Evolutionary conservation across 2,329 filamentous ascomycete genomes (phyloP).

Genomic region (Leptographium procerum): DNA sequence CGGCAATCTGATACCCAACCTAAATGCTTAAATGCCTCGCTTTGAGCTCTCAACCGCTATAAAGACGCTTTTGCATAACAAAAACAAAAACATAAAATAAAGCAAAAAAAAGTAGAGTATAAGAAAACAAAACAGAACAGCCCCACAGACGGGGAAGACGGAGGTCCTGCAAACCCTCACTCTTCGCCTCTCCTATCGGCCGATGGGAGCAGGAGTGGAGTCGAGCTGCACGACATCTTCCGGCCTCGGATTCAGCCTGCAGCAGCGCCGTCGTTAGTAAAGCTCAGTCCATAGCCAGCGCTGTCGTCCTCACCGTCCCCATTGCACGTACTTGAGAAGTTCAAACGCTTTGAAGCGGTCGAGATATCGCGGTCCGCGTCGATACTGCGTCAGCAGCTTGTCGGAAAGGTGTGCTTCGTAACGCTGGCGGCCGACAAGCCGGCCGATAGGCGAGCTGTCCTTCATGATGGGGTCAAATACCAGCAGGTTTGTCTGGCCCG

Average conservation of each 20-base stretch:
- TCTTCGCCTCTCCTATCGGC: not conserved
- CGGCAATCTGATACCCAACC: not conserved
- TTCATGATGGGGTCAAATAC: constrained; percentile 83
- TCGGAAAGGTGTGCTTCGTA: constrained; percentile 35
- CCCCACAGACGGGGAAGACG: not conserved
- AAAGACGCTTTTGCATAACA: not conserved
- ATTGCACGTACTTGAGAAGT: constrained; percentile 52
- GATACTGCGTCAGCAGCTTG: constrained; percentile 58
- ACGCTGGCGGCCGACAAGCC: constrained; percentile 36
- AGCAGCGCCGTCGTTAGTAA: not conserved
- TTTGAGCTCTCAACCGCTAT: not conserved
- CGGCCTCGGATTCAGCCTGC: not conserved
- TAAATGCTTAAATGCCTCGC: not conserved
- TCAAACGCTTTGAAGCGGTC: constrained; percentile 68
- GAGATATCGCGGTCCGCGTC: constrained; percentile 57
- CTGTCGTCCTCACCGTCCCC: no score
- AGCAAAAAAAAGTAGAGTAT: not conserved
- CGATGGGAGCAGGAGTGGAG: not conserved
- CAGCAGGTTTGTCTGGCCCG: constrained; percentile 58
- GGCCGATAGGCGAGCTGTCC: constrained; percentile 52
- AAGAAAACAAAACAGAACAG: not conserved
- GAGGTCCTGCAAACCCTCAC: no score
- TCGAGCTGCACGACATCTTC: not conserved
- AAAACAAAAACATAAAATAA: not conserved
- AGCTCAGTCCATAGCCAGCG: no score